A percentile compares a stretch with the other conserved stretches of the same genome.
These are phyloP conservation scores for Cicer judaicum DNA, from an alignment of 306 rosid genomes.

Conservation along the genomic window DNA sequence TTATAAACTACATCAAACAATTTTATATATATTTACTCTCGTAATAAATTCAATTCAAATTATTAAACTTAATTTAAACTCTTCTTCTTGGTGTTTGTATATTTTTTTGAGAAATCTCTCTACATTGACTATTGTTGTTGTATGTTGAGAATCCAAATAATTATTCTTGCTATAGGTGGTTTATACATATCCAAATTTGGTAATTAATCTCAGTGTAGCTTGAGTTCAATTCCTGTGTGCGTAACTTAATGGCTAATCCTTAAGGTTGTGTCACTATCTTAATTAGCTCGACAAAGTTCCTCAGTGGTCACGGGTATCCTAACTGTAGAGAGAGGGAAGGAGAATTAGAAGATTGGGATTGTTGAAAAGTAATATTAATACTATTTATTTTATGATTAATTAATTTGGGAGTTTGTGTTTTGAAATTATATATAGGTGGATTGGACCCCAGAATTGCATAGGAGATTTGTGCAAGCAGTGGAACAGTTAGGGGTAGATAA, in stretches of 20 bases:
- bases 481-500: conserved; percentile 95
- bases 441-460: conserved; percentile 96
- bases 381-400: neutral
- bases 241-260: conserved; percentile 8
- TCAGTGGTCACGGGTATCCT: conserved; percentile 52
- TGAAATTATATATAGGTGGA: conserved; percentile 68
- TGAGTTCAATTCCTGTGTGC: conserved; percentile 1
- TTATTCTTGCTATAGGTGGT: neutral
- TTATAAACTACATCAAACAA: no score
- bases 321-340: neutral
- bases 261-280: conserved; percentile 45
- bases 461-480: conserved; percentile 92
- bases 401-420: neutral
- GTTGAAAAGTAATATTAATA: neutral
- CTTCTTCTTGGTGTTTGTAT: no score
- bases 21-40: no score
- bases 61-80: no score
- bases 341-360: neutral
- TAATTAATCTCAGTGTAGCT: conserved; percentile 9
- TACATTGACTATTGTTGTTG: no score
- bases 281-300: conserved; percentile 24
- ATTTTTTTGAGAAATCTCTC: no score
- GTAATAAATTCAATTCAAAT: no score
- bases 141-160: no score
- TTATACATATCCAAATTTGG: neutral